phyloP scores from a whole-genome alignment of 2,329 filamentous ascomycete species.

The Cladophialophora yegresii region DNA sequence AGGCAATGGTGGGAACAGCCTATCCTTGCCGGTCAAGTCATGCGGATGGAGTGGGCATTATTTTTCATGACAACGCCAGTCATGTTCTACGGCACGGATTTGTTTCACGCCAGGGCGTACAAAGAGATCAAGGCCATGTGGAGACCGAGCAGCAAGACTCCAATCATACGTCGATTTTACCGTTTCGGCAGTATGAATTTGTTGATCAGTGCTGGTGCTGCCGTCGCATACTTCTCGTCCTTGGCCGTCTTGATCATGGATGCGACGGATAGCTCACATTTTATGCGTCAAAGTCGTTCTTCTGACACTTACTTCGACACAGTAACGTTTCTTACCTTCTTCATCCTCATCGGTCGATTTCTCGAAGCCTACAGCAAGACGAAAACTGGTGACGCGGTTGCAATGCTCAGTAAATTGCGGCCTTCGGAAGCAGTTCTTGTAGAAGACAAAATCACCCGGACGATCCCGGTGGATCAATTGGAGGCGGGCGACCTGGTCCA shows the following conservation, averaged over 20 bases:
- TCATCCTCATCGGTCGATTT: slow-evolving; percentile 66
- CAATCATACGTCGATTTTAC: slow-evolving; percentile 74
- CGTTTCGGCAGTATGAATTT: slow-evolving; percentile 98
- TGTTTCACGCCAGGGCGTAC: slow-evolving; percentile 76
- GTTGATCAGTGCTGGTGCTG: slow-evolving; percentile 84
- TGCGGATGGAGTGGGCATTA: slow-evolving; percentile 74
- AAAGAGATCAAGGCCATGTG: slow-evolving; percentile 79
- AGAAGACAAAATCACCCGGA: slow-evolving; percentile 39
- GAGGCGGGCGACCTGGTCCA: slow-evolving; percentile 74
- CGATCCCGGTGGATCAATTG: slow-evolving; percentile 66
- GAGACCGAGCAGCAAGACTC: slow-evolving; percentile 71
- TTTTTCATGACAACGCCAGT: slow-evolving; percentile 81
- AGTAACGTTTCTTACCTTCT: slow-evolving; percentile 87
- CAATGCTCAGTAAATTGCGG: slow-evolving; percentile 73
- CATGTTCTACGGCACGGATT: slow-evolving; percentile 81
- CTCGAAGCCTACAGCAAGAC: slow-evolving; percentile 86
- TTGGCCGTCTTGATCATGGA: slow-evolving; percentile 72
- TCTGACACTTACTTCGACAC: slow-evolving; percentile 75
- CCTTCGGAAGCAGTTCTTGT: slow-evolving; percentile 75
- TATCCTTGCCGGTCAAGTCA: slow-evolving; percentile 69
- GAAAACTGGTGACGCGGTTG: slow-evolving; percentile 82
- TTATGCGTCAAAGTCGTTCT: slow-evolving; percentile 17
- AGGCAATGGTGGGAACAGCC: slow-evolving; percentile 69
- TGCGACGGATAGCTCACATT: slow-evolving; percentile 42
- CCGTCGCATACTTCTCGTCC: slow-evolving; percentile 82